Evolutionary conservation across 78 protist genomes (phyloP).

Genomic region (Anaeramoeba flamelloides): DNA sequence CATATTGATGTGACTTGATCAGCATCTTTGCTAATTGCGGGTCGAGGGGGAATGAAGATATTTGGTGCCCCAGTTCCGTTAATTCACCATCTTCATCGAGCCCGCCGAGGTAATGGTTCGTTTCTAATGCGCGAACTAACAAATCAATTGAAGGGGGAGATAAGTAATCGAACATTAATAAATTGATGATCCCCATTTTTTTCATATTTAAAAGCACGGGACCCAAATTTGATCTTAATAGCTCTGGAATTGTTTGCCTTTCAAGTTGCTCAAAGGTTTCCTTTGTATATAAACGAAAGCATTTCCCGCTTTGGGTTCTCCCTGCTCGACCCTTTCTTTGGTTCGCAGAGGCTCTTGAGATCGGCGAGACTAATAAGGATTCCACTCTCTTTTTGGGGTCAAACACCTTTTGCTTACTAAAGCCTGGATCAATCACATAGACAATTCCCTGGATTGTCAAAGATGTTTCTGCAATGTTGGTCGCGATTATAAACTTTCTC

Average conservation of each 20-base stretch:
- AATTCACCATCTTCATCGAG: neutral
- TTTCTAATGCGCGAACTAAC: neutral
- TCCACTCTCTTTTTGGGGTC: conserved; percentile 92
- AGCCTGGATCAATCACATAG: conserved; percentile 97
- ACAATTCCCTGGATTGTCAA: conserved; percentile 98
- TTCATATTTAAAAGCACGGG: conserved; percentile 5
- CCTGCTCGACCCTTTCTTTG: conserved; percentile 71
- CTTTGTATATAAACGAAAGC: neutral
- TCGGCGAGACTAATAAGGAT: conserved; percentile 72
- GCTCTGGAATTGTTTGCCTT: conserved; percentile 4
- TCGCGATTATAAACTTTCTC: conserved; percentile 29
- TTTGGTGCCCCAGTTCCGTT: neutral
- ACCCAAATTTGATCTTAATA: too few relatives aligned
- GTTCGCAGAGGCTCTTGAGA: conserved; percentile 49
- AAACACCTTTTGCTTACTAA: conserved; percentile 74
- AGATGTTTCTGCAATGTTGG: conserved; percentile 27
- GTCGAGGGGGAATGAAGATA: conserved; percentile 7
- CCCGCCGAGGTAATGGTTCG: neutral
- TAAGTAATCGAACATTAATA: neutral
- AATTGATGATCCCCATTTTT: neutral
- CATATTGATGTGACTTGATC: neutral
- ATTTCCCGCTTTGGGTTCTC: conserved; percentile 25
- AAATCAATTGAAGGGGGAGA: neutral
- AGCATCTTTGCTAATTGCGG: conserved; percentile 12
- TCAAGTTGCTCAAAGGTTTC: neutral